phyloP scores from a whole-genome alignment of 768 basidiomycete species.

The Tubosaeta sp. region DNA sequence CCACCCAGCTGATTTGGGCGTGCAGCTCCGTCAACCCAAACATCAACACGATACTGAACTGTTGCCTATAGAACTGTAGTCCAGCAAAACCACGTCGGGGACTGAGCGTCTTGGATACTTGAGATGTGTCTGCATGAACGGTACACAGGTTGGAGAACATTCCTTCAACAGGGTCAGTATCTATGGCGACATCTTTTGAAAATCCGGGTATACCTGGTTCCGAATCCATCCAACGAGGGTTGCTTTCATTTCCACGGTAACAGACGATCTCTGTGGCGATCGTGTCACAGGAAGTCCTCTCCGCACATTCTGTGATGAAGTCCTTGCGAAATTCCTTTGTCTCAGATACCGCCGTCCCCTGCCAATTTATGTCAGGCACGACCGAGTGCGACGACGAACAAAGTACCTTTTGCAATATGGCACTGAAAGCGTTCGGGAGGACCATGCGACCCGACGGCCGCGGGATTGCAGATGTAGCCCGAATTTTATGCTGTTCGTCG shows the following conservation, averaged over 20 bases:
- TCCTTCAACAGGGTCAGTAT: constrained; percentile 11
- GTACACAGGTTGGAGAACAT: constrained; percentile 26
- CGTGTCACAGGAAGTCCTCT: constrained; percentile 24
- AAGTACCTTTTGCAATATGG: constrained; percentile 27
- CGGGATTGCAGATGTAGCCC: constrained; percentile 25
- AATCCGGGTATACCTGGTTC: constrained; percentile 21
- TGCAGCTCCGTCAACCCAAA: constrained; percentile 46
- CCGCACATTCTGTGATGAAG: constrained; percentile 28
- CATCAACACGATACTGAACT: constrained; percentile 39
- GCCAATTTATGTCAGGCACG: background rate
- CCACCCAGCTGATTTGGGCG: constrained; percentile 43
- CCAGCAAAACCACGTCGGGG: constrained; percentile 28
- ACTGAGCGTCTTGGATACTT: constrained; percentile 28
- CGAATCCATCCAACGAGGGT: constrained; percentile 29
- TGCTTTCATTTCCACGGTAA: constrained; percentile 20
- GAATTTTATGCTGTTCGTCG: constrained; percentile 28
- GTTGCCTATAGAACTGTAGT: constrained; percentile 27
- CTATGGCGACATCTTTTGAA: background rate
- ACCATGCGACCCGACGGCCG: constrained; percentile 31
- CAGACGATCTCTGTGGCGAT: constrained; percentile 31
- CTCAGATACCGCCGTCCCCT: constrained; percentile 30
- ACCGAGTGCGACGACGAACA: too few species aligned
- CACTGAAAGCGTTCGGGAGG: constrained; percentile 31
- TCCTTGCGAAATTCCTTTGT: constrained; percentile 31
- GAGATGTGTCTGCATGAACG: constrained; percentile 25